A percentile compares a stretch with the other conserved stretches of the same genome.
Evolutionary conservation across 2,329 filamentous ascomycete species (phyloP).

Genomic region (Alternaria sp.): DNA sequence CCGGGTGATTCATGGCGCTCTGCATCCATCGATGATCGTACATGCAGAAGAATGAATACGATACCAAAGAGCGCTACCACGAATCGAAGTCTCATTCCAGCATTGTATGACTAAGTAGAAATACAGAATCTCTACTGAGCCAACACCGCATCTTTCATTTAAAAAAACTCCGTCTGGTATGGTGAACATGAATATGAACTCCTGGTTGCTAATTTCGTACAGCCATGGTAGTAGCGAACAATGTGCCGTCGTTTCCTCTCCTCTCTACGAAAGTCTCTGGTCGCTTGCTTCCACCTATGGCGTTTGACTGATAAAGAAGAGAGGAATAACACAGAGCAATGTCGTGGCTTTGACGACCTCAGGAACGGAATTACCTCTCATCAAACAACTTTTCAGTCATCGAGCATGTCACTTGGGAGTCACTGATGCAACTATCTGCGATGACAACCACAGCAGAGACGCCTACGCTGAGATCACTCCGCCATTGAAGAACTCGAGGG

Average conservation of each 20-base stretch:
- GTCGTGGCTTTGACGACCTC: not conserved
- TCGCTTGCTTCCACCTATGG: not conserved
- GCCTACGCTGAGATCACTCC: not conserved
- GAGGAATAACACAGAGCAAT: not conserved
- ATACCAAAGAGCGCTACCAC: not conserved
- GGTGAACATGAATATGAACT: not conserved
- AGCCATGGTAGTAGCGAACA: too few species aligned
- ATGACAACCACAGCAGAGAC: not conserved
- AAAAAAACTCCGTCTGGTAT: not conserved
- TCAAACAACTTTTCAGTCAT: not conserved
- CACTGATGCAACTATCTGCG: not conserved
- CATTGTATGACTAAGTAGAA: not conserved
- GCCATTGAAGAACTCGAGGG: not conserved
- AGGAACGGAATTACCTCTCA: not conserved
- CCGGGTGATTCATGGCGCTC: not conserved
- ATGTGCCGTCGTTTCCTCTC: not conserved
- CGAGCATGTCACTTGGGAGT: not conserved
- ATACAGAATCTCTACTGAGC: not conserved
- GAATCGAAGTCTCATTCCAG: fast-evolving
- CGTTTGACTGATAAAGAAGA: not conserved
- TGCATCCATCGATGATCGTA: not conserved
- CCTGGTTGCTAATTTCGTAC: not conserved
- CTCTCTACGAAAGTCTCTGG: not conserved
- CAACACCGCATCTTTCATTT: not conserved
- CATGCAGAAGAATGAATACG: not conserved